Percentiles rank a stretch among this genome's conserved stretches.
These are phyloP conservation scores for Prosopis cineraria DNA, from an alignment of 306 rosid genomes.

Conservation along the genomic window DNA sequence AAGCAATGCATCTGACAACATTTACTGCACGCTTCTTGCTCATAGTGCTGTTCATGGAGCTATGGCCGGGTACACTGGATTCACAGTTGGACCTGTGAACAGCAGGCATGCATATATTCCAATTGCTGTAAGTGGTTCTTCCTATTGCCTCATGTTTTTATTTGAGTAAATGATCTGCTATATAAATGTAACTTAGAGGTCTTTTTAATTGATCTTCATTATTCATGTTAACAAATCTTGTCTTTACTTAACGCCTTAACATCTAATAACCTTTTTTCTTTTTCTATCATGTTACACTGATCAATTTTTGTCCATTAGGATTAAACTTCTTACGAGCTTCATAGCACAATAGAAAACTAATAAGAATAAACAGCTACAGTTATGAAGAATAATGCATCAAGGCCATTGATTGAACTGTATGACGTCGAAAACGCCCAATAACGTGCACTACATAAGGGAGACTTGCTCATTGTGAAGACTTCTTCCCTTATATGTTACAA, in stretches of 20 bases:
- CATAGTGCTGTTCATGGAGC: constrained; percentile 95
- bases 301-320: neutral
- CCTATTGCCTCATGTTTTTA: constrained; percentile 17
- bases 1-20: constrained; percentile 92
- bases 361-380: neutral
- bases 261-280: neutral
- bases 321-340: neutral
- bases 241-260: neutral
- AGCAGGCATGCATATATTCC: constrained; percentile 90
- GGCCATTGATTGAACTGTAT: no score
- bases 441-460: no score
- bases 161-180: constrained; percentile 12
- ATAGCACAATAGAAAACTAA: neutral
- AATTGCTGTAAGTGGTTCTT: constrained; percentile 69
- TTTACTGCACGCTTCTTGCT: constrained; percentile 97
- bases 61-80: constrained; percentile 95
- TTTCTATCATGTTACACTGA: neutral
- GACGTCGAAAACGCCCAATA: no score
- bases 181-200: neutral
- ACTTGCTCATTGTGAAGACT: no score
- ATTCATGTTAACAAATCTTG: neutral
- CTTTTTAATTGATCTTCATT: neutral
- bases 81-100: constrained; percentile 90
- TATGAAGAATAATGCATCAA: neutral
- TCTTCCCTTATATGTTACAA: no score